Percentiles rank a stretch among this genome's conserved stretches.
phyloP scores from a whole-genome alignment of 1,139 yeast species.

The Candida glucosophila region DNA sequence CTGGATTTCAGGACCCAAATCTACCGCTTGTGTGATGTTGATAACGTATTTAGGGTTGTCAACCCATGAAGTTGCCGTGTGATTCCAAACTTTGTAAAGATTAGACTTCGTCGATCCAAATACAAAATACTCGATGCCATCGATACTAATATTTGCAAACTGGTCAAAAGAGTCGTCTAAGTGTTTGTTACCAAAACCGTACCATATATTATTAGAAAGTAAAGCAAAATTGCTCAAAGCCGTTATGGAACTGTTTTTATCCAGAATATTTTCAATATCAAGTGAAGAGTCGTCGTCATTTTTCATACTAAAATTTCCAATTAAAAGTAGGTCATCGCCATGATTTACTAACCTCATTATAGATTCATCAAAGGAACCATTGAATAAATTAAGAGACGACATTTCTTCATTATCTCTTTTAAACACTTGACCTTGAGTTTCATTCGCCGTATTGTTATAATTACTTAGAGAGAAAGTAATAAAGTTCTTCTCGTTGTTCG shows the following conservation, averaged over 20 bases:
- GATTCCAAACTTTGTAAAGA: slow-evolving; percentile 33
- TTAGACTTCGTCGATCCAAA: slow-evolving; percentile 21
- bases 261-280: slow-evolving; percentile 19
- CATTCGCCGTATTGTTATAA: slow-evolving; percentile 27
- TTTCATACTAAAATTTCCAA: slow-evolving; percentile 26
- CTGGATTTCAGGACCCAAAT: slow-evolving; percentile 17
- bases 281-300: slow-evolving; percentile 13
- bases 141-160: slow-evolving; percentile 27
- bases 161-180: slow-evolving; percentile 16
- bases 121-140: slow-evolving; percentile 27
- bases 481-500: slow-evolving; percentile 19
- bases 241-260: slow-evolving; percentile 17
- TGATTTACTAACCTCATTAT: slow-evolving; percentile 16
- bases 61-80: slow-evolving; percentile 24
- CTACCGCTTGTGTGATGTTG: slow-evolving; percentile 27
- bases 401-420: too few relatives aligned
- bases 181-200: slow-evolving; percentile 31
- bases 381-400: slow-evolving; percentile 11
- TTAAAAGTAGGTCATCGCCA: slow-evolving; percentile 15
- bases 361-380: slow-evolving; percentile 14
- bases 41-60: slow-evolving; percentile 25
- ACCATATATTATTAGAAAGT: slow-evolving; percentile 19
- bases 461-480: slow-evolving; percentile 18
- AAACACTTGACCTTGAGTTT: too few relatives aligned
- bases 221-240: slow-evolving; percentile 29